Conservation (phyloP, 2,329 filamentous ascomycete species). For the Purpureocillium takamizusanense region DNA sequence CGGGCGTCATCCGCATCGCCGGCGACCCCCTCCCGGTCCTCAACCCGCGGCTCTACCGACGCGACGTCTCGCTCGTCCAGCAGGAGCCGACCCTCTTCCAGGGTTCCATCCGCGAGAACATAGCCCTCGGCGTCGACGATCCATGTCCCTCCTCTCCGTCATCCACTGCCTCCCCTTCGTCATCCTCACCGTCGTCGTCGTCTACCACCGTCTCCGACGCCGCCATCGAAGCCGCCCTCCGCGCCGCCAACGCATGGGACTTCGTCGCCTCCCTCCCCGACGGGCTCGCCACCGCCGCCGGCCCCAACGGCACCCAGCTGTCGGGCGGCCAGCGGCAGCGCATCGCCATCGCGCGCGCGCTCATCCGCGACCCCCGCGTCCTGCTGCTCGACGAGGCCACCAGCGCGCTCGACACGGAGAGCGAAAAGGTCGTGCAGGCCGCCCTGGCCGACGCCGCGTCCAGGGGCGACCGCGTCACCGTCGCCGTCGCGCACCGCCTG, state of each 20-base stretch:
- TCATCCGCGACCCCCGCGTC: slow-evolving; percentile 82
- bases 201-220: slow-evolving; percentile 17
- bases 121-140: slow-evolving; percentile 26
- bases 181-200: too few relatives aligned
- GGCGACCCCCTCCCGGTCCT: slow-evolving; percentile 29
- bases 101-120: slow-evolving; percentile 76
- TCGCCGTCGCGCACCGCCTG: slow-evolving; percentile 85
- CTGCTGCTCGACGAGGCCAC: slow-evolving; percentile 91
- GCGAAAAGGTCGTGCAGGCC: slow-evolving; percentile 83
- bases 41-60: slow-evolving; percentile 40
- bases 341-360: slow-evolving; percentile 9
- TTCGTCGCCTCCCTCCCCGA: slow-evolving; percentile 76
- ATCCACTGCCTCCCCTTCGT: too few relatives aligned
- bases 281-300: slow-evolving; percentile 79
- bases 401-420: slow-evolving; percentile 87
- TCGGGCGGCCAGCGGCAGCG: slow-evolving; percentile 11
- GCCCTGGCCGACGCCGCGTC: slow-evolving; percentile 69
- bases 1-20: slow-evolving; percentile 38
- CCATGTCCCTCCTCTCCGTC: too few relatives aligned
- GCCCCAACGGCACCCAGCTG: slow-evolving; percentile 35
- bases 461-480: slow-evolving; percentile 78
- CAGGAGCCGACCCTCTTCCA: slow-evolving; percentile 63
- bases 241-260: slow-evolving; percentile 38
- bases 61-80: slow-evolving; percentile 44
- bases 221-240: slow-evolving; percentile 32